Base-by-base conservation (phyloP, 169 alveolate genomes). In the Cryptosporidium canis region DNA sequence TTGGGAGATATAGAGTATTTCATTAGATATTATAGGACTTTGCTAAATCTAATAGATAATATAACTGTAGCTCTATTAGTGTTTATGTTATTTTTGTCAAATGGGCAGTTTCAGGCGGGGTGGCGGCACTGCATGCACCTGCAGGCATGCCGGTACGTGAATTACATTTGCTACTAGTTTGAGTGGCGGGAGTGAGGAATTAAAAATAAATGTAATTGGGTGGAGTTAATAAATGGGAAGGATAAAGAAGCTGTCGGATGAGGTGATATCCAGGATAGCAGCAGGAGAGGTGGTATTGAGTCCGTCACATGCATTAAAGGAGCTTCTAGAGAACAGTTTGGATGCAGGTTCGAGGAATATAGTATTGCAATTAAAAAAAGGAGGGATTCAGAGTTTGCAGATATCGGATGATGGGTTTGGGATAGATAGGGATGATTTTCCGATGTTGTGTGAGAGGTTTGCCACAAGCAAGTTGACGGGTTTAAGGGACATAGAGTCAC, bases 221-320 rank as follows among this genome's bases (percentile, higher is more conserved):
- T 29, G 45, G 68, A 16, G n/a, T 18, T 29, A 61, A n/a, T 37
- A 24, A 67, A 44, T 45, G 56, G 92, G 83, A 0, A 61, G 92
- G 55, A 95, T 97, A 39, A 92, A 93, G 61, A 90, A 90, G 67
- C 93, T 97, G 39, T 90, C 96, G 3, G 95, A 95, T 39, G 96
- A 90, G n/a, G 98, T 96, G 31, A 94, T 96, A 39, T 92, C 95
- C 47, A 94, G 95, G 70, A 98, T 97, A 29, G 99, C 99, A 8
- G 99, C 99, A 3, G 99, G 99, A 0, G 99, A 98, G 90, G 98
- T 97, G 3, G 98, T 97, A 9, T 93, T 95, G 35, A 90, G 98
- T 1, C 99, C 99, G 9, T 93, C 97, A 48, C 95, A 97, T 43
- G 99, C 99, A 33, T 71, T 98, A 51, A 98, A 98, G 95, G 99